A percentile compares a stretch with the other conserved stretches of the same genome.
Conservation (phyloP, 2,329 filamentous ascomycete genomes). For the Metarhizium robertsii region DNA sequence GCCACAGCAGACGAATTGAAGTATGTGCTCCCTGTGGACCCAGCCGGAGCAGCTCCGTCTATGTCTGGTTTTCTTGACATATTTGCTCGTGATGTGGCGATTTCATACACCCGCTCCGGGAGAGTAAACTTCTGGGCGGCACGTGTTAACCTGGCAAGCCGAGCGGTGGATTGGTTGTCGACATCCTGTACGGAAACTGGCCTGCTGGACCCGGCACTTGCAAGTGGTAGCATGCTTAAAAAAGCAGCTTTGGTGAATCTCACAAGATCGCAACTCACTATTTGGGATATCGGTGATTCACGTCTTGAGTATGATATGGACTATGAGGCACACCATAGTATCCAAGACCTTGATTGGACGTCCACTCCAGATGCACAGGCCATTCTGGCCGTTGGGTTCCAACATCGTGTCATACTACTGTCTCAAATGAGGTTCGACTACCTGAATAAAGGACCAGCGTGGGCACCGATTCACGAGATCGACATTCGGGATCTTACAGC, state of each 20-base stretch:
- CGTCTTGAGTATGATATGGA: constrained; percentile 73
- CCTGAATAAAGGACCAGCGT: constrained; percentile 78
- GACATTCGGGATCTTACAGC: constrained; percentile 73
- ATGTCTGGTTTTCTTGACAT: constrained; percentile 75
- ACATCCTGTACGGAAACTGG: constrained; percentile 77
- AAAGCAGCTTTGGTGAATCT: constrained; percentile 78
- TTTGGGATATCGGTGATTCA: constrained; percentile 80
- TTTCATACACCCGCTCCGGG: constrained; percentile 72
- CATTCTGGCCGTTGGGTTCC: constrained; percentile 85
- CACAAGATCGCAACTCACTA: constrained; percentile 65
- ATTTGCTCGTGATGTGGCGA: constrained; percentile 76
- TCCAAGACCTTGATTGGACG: constrained; percentile 88
- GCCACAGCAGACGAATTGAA: constrained; percentile 48
- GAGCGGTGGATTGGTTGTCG: constrained; percentile 67
- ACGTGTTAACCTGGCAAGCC: constrained; percentile 51
- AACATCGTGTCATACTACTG: constrained; percentile 72
- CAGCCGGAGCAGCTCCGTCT: constrained; percentile 63
- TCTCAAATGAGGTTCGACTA: constrained; percentile 90
- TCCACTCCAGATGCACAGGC: constrained; percentile 83
- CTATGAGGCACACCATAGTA: constrained; percentile 62
- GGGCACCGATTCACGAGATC: constrained; percentile 78
- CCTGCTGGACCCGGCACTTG: constrained; percentile 61
- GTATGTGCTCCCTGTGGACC: constrained; percentile 74
- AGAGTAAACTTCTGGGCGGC: constrained; percentile 80
- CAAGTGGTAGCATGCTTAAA: constrained; percentile 76